Conservation (phyloP, 2,329 filamentous ascomycete species). For the Fusarium brevicatenulatum region DNA sequence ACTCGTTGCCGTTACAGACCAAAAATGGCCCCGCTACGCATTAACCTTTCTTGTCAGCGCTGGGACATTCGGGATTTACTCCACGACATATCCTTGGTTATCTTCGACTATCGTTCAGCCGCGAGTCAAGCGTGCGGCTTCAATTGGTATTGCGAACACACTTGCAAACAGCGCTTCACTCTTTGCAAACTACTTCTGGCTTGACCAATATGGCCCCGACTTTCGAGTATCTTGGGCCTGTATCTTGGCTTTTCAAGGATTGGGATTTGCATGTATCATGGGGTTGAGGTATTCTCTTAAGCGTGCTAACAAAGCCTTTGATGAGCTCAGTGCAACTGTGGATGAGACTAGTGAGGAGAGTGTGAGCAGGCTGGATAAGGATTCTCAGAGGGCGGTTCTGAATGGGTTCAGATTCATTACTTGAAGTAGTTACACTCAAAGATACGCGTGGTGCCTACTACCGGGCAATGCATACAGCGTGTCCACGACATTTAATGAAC, state of each 20-base stretch:
- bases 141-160: background rate
- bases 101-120: background rate
- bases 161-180: background rate
- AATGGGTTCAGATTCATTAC: background rate
- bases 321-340: background rate
- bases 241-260: background rate
- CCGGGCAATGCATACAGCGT: accelerated
- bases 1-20: background rate
- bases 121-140: background rate
- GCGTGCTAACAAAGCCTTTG: background rate
- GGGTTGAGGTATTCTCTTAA: background rate
- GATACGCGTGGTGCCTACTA: accelerated
- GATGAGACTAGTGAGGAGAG: background rate
- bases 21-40: background rate
- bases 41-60: background rate
- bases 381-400: background rate
- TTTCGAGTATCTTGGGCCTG: background rate
- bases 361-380: background rate
- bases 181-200: background rate
- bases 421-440: accelerated
- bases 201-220: background rate
- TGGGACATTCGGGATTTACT: background rate
- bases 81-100: background rate
- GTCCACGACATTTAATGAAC: accelerated
- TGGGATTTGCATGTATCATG: background rate